A percentile compares a stretch with the other conserved stretches of the same genome.
These are phyloP conservation scores for Boletellus deceptivus DNA, from an alignment of 1,284 basidiomycete species.

Conservation along the genomic window DNA sequence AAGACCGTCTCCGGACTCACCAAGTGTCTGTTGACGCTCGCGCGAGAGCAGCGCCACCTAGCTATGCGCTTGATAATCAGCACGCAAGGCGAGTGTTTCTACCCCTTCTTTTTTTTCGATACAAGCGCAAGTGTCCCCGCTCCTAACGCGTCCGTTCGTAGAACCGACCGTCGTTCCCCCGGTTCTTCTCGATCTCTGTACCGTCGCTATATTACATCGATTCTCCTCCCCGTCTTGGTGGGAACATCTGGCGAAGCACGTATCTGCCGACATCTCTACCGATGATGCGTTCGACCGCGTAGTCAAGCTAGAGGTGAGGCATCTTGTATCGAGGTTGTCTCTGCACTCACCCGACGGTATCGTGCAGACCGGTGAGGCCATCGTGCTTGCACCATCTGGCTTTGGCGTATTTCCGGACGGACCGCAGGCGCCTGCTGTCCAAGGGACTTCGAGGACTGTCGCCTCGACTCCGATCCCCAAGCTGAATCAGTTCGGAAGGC, in stretches of 20 bases:
- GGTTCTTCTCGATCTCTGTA: slow-evolving; percentile 65
- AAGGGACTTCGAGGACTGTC: slow-evolving; percentile 10
- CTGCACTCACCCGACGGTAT: background rate
- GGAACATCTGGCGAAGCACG: slow-evolving; percentile 63
- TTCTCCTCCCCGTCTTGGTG: slow-evolving; percentile 76
- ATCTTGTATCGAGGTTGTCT: background rate
- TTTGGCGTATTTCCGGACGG: slow-evolving; percentile 43
- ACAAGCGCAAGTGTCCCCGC: no score
- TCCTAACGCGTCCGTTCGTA: slow-evolving; percentile 25
- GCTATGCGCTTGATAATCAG: slow-evolving; percentile 72
- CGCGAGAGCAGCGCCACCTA: slow-evolving; percentile 68
- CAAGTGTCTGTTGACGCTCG: slow-evolving; percentile 54
- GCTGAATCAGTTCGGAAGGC: slow-evolving; percentile 47
- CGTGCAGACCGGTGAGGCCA: slow-evolving; percentile 60
- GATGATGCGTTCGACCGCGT: slow-evolving; percentile 64
- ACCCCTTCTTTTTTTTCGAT: no score
- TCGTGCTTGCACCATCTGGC: slow-evolving; percentile 61
- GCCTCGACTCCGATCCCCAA: slow-evolving; percentile 22
- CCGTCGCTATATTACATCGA: slow-evolving; percentile 61
- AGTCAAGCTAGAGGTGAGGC: slow-evolving; percentile 57
- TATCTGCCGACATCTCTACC: slow-evolving; percentile 57
- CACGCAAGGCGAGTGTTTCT: slow-evolving; percentile 53
- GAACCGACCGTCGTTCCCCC: slow-evolving; percentile 72
- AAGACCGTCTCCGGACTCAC: slow-evolving; percentile 53
- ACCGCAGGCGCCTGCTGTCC: background rate